These are phyloP conservation scores for Sequoia sempervirens DNA, from an alignment of 75 land plant genomes.

Conservation along the genomic window DNA sequence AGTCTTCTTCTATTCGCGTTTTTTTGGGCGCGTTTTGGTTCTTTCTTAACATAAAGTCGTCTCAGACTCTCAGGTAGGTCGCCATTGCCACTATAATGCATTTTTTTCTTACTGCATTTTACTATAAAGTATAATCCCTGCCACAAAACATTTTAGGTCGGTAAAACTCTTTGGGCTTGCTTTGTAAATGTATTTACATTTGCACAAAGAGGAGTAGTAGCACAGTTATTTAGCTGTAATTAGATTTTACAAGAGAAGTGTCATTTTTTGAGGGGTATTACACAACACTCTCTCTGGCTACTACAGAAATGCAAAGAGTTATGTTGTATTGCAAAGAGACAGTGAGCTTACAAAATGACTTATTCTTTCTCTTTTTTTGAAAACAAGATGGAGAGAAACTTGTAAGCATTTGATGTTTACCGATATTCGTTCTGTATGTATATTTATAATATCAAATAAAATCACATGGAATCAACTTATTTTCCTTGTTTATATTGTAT, in stretches of 20 bases:
- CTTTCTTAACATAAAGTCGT: too few relatives aligned
- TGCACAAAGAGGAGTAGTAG: neutral
- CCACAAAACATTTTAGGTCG: too few relatives aligned
- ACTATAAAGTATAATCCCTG: too few relatives aligned
- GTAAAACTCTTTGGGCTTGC: neutral
- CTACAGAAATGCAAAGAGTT: neutral
- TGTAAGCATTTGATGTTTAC: neutral
- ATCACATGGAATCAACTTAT: neutral
- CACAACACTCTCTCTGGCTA: neutral
- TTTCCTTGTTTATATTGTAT: neutral
- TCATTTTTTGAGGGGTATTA: neutral
- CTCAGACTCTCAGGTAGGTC: too few relatives aligned
- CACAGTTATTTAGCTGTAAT: neutral
- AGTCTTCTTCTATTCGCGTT: too few relatives aligned
- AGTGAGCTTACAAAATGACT: neutral
- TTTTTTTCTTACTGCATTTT: too few relatives aligned
- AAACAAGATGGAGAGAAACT: neutral
- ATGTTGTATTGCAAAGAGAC: neutral
- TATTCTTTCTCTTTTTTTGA: neutral
- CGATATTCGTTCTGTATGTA: neutral
- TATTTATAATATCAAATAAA: neutral
- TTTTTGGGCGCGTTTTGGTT: too few relatives aligned
- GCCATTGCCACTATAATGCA: too few relatives aligned
- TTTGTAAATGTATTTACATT: neutral
- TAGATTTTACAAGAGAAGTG: neutral